Conservation (phyloP, 345 rosid genomes). For the Pelargonium nanum region DNA sequence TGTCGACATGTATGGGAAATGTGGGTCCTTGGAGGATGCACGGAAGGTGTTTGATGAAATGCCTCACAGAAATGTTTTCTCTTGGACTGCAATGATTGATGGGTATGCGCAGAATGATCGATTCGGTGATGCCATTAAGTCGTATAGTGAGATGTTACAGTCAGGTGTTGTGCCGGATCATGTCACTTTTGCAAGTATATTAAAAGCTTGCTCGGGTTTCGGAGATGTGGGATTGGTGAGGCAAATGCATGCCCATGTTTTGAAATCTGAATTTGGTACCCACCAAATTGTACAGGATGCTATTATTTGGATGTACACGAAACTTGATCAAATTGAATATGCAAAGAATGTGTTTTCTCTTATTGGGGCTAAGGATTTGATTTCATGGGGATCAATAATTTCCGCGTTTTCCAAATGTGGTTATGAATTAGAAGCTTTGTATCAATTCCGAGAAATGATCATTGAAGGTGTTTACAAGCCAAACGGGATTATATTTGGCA, state of each 20-base stretch:
- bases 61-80: slow-evolving; percentile 55
- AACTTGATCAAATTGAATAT: slow-evolving; percentile 29
- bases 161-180: slow-evolving; percentile 35
- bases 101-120: slow-evolving; percentile 65
- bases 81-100: slow-evolving; percentile 75
- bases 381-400: slow-evolving; percentile 55
- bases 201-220: slow-evolving; percentile 39
- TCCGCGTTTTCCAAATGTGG: slow-evolving; percentile 49
- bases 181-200: slow-evolving; percentile 40
- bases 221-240: slow-evolving; percentile 30
- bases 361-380: slow-evolving; percentile 37
- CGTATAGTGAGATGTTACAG: slow-evolving; percentile 37
- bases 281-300: slow-evolving; percentile 47
- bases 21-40: slow-evolving; percentile 58
- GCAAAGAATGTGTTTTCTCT: slow-evolving; percentile 36
- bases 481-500: too few species aligned
- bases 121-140: slow-evolving; percentile 24
- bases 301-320: slow-evolving; percentile 47
- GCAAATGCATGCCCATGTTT: slow-evolving; percentile 50
- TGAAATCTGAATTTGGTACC: slow-evolving; percentile 31
- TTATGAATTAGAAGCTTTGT: slow-evolving; percentile 40
- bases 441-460: slow-evolving; percentile 36
- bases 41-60: slow-evolving; percentile 56
- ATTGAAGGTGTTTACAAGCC: slow-evolving; percentile 29
- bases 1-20: slow-evolving; percentile 64